Evolutionary conservation across 1,284 basidiomycete genomes (phyloP).

Genomic region (Xerocomus cyaneibrunnescens): DNA sequence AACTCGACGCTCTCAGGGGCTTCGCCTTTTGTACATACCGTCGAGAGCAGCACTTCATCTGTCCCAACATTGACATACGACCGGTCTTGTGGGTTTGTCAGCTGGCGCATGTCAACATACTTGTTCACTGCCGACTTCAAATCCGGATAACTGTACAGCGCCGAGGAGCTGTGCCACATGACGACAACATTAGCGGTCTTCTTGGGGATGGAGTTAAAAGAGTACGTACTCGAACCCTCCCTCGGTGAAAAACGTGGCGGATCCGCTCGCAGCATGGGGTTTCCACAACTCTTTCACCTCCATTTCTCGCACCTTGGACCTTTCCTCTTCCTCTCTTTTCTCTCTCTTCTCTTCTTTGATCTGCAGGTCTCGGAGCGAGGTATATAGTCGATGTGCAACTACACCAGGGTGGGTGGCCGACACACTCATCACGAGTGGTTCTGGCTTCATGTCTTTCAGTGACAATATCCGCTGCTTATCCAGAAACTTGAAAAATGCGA

Average conservation of each 20-base stretch:
- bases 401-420: constrained; percentile 61
- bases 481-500: constrained; percentile 71
- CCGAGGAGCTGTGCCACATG: constrained; percentile 43
- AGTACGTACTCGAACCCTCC: constrained; percentile 53
- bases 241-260: constrained; percentile 58
- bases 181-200: constrained; percentile 1
- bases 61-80: constrained; percentile 70
- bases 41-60: constrained; percentile 45
- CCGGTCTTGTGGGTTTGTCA: constrained; percentile 66
- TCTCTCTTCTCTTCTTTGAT: constrained; percentile 50
- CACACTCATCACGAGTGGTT: constrained; percentile 62
- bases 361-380: constrained; percentile 65
- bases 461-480: constrained; percentile 73
- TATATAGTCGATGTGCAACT: constrained; percentile 48
- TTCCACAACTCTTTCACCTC: constrained; percentile 74
- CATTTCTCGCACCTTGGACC: constrained; percentile 47
- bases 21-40: constrained; percentile 49
- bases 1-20: constrained; percentile 46
- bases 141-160: constrained; percentile 55
- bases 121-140: constrained; percentile 56
- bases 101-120: constrained; percentile 61
- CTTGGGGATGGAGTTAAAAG: neutral
- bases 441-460: constrained; percentile 71
- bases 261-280: constrained; percentile 52
- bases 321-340: constrained; percentile 47